These are phyloP conservation scores for Trichoderma brevicompactum DNA, from an alignment of 2,329 filamentous ascomycete genomes.

Conservation along the genomic window DNA sequence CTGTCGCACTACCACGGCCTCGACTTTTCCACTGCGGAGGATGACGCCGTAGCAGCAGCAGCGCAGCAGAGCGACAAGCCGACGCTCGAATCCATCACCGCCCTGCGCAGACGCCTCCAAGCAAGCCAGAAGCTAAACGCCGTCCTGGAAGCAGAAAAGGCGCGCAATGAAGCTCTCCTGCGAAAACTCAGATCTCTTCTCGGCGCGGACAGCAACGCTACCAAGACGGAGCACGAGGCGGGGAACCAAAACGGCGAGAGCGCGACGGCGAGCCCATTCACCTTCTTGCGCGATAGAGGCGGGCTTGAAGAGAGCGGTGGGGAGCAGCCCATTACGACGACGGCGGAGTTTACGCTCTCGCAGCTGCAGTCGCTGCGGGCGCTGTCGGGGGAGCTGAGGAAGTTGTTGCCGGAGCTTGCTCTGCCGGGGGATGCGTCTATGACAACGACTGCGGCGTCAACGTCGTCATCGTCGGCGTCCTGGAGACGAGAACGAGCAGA, in stretches of 20 bases:
- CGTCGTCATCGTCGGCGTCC: constrained; percentile 46
- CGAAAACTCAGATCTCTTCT: constrained; percentile 59
- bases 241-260: neutral
- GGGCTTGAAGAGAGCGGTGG: constrained; percentile 56
- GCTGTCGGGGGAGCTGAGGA: constrained; percentile 63
- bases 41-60: neutral
- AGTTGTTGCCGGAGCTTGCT: constrained; percentile 66
- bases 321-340: constrained; percentile 66
- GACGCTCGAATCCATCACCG: constrained; percentile 69
- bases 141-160: constrained; percentile 70
- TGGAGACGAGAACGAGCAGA: constrained; percentile 73
- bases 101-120: constrained; percentile 73
- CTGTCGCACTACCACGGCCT: constrained; percentile 82
- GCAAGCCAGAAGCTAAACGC: constrained; percentile 78
- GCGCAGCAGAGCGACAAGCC: constrained; percentile 43
- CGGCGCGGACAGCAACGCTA: constrained; percentile 38
- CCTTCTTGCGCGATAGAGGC: constrained; percentile 61
- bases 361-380: constrained; percentile 80
- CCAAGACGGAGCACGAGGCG: neutral
- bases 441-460: constrained; percentile 39
- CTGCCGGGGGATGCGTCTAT: constrained; percentile 40
- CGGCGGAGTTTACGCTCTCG: constrained; percentile 76
- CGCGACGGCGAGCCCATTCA: constrained; percentile 45
- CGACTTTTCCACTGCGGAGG: constrained; percentile 46
- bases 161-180: constrained; percentile 73